Evolutionary conservation across 208 protist species (phyloP).

Genomic region (Novymonas esmeraldas): DNA sequence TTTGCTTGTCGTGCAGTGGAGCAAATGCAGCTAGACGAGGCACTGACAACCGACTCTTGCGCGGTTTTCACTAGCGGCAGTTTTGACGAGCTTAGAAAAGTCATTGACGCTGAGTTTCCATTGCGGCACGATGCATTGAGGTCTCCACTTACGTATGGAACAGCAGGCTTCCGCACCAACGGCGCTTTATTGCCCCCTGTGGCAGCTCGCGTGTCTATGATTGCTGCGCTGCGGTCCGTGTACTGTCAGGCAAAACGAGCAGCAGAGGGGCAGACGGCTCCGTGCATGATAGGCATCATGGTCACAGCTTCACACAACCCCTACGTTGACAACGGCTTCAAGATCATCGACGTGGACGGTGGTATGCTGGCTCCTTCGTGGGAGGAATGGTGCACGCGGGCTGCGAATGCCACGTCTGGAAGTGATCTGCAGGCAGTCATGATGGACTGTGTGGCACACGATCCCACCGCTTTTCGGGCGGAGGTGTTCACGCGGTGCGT

Average conservation of each 20-base stretch:
- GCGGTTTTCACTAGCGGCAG: constrained; percentile 6
- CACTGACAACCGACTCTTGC: neutral
- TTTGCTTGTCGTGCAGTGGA: neutral
- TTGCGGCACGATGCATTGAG: constrained; percentile 39
- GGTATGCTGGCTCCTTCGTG: constrained; percentile 73
- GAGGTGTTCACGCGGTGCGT: constrained; percentile 18
- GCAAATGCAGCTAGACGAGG: neutral
- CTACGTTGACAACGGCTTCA: constrained; percentile 83
- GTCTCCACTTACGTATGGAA: constrained; percentile 64
- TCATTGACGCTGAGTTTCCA: constrained; percentile 43
- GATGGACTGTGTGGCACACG: constrained; percentile 30
- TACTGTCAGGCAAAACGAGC: constrained; percentile 26
- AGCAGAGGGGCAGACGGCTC: neutral
- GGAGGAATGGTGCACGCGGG: constrained; percentile 65
- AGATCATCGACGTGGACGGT: constrained; percentile 85
- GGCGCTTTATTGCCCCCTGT: constrained; percentile 55
- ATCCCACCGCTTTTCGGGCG: neutral
- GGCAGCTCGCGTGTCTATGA: constrained; percentile 56
- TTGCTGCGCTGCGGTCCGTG: constrained; percentile 59
- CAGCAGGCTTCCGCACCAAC: constrained; percentile 74
- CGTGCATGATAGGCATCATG: constrained; percentile 65
- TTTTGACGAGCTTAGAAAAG: constrained; percentile 20
- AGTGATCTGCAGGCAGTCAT: constrained; percentile 51
- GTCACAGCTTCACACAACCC: constrained; percentile 92
- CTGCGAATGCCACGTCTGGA: constrained; percentile 57